Conservation (phyloP, 768 basidiomycete genomes). For the Exsudoporus frostii region DNA sequence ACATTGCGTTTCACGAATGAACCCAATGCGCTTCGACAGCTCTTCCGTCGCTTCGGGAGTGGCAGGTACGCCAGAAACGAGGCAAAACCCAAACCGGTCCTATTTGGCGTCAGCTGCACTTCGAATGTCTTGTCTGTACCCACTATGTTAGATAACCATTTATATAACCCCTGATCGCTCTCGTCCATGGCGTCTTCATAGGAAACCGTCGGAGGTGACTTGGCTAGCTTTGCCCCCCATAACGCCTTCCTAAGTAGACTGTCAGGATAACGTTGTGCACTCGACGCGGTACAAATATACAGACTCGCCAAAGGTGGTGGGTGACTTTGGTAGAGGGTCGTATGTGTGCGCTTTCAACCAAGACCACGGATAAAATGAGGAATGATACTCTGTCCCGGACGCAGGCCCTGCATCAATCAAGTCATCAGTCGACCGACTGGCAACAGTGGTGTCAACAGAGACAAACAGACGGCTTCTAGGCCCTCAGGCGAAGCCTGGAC, state of each 20-base stretch:
- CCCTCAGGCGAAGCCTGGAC: constrained; percentile 59
- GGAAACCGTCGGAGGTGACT: constrained; percentile 68
- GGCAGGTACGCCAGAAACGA: constrained; percentile 75
- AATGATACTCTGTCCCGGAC: constrained; percentile 48
- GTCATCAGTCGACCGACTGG: neutral
- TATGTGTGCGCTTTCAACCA: constrained; percentile 82
- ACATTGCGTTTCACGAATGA: constrained; percentile 87
- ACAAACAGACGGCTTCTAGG: constrained; percentile 72
- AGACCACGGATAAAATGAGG: constrained; percentile 84
- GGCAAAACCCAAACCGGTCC: constrained; percentile 88
- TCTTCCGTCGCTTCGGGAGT: constrained; percentile 84
- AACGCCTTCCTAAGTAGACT: constrained; percentile 50
- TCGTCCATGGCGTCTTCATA: constrained; percentile 72
- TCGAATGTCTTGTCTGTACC: constrained; percentile 26
- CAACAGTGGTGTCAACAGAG: neutral
- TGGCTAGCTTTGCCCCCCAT: constrained; percentile 78
- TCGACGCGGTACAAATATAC: constrained; percentile 17
- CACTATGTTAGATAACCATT: constrained; percentile 81
- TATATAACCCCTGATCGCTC: constrained; percentile 65
- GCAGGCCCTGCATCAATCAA: constrained; percentile 20
- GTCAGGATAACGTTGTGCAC: neutral
- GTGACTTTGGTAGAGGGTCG: constrained; percentile 54
- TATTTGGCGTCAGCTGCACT: constrained; percentile 29
- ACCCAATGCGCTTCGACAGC: constrained; percentile 71
- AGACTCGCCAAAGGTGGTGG: constrained; percentile 39